Base-by-base conservation (phyloP, 306 rosid genomes). In the Vicia villosa region DNA sequence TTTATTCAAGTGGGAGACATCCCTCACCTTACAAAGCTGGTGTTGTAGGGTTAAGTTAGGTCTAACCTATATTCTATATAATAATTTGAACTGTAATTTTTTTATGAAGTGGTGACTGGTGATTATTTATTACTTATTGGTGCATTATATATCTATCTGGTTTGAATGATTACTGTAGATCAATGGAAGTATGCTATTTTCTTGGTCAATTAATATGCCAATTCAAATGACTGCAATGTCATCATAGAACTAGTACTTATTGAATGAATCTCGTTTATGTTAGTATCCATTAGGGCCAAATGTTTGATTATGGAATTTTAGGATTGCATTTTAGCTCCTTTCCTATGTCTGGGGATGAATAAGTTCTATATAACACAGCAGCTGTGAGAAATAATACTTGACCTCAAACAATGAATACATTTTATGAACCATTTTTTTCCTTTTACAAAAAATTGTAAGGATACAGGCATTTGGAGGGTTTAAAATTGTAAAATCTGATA, bases 361-460 rank as follows among this genome's bases (percentile, higher is more conserved):
- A 36, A 70, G 19, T 57, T 47, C 69, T 55, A 36, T n/a, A 16
- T 57, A 34, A 55, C 26, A 36, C 10, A 8, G 41, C 13, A 19
- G 5, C 13, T 50, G 26, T 4, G 37, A 46, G 41, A 20, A 59
- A 45, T 68, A 51, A 51, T 43, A 62, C 71, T 52, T 21, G 15
- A 54, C 26, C 32, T 60, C 17, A 52, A 68, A 61, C 55, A 51
- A 62, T 32, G 55, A 74, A 67, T 51, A 14, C 50, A 79, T 45
- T 70, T 24, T 54, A 34, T 22, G 36, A 13, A 70, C 34, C 0
- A 32, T 8, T 17, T 54, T 38, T n/a, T 32, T 17, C 49, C 5
- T 3, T 66, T 66, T 75, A 21, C 5, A 57, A 66, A 55, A 66
- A 30, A 14, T 13, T 32, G 34, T n/a, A 14, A 21, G 51, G 56